A percentile compares a stretch with the other conserved stretches of the same genome.
phyloP scores from a whole-genome alignment of 768 basidiomycete species.

The Sporobolomyces phaffii region DNA sequence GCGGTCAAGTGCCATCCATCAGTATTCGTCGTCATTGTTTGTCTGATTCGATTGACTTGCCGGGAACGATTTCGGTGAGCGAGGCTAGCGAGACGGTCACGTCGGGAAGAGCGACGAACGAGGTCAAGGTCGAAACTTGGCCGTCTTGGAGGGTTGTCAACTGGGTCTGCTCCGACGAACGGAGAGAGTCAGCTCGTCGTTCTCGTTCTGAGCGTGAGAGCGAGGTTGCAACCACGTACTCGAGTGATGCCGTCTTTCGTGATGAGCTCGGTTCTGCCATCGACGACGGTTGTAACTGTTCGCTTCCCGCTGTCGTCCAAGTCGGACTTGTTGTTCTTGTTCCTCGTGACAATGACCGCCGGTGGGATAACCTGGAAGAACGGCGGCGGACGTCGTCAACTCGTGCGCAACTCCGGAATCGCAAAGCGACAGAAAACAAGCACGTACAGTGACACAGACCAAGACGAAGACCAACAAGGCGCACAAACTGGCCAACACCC shows the following conservation, averaged over 20 bases:
- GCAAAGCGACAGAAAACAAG: too few relatives aligned
- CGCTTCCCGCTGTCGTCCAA: neutral
- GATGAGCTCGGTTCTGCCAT: neutral
- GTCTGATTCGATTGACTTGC: neutral
- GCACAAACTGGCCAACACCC: neutral
- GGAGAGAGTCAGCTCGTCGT: neutral
- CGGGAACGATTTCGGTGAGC: neutral
- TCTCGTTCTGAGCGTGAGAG: neutral
- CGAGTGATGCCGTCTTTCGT: neutral
- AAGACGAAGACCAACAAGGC: neutral
- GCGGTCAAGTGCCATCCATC: neutral
- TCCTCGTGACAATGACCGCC: slow-evolving; percentile 2
- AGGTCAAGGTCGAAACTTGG: neutral
- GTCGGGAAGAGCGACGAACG: slow-evolving; percentile 1
- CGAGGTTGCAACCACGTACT: neutral
- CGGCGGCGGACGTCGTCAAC: too few relatives aligned
- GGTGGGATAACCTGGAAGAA: slow-evolving; percentile 4
- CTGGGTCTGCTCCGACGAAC: neutral
- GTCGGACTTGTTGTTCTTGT: neutral
- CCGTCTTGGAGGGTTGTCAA: slow-evolving; percentile 10
- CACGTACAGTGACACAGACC: slow-evolving; percentile 4
- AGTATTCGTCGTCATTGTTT: neutral
- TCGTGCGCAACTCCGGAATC: too few relatives aligned
- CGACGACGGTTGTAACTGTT: slow-evolving; percentile 5
- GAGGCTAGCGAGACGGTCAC: slow-evolving; percentile 9